phyloP scores from a whole-genome alignment of 2,329 filamentous ascomycete genomes.

The Alternaria angustiovoidea region DNA sequence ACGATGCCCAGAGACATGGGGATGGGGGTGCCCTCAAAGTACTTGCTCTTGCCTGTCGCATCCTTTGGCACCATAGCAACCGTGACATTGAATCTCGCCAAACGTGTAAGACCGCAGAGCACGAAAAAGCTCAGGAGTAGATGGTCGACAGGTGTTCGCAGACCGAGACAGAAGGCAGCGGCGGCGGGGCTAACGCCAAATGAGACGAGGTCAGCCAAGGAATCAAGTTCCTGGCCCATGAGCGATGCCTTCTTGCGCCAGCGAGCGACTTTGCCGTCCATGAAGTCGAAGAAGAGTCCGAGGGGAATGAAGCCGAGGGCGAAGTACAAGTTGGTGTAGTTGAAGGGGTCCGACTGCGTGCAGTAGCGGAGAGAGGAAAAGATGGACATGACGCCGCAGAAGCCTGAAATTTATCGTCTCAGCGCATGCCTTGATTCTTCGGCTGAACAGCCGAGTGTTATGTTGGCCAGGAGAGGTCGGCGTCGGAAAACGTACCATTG shows the following conservation, averaged over 20 bases:
- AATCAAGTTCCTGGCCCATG: slow-evolving; percentile 98
- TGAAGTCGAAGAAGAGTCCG: slow-evolving; percentile 90
- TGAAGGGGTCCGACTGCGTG: slow-evolving; percentile 70
- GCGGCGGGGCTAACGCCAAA: slow-evolving; percentile 92
- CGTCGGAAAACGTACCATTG: slow-evolving; percentile 63
- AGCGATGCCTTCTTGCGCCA: slow-evolving; percentile 97
- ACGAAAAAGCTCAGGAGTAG: slow-evolving; percentile 86
- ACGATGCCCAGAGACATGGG: slow-evolving; percentile 86
- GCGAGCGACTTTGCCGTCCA: slow-evolving; percentile 94
- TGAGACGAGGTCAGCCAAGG: slow-evolving; percentile 92
- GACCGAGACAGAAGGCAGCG: slow-evolving; percentile 85
- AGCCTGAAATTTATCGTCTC: slow-evolving; percentile 60
- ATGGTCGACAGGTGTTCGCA: slow-evolving; percentile 86
- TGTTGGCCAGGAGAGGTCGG: background rate
- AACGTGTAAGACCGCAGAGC: slow-evolving; percentile 88
- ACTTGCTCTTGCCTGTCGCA: slow-evolving; percentile 85
- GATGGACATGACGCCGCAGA: slow-evolving; percentile 93
- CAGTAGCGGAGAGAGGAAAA: slow-evolving; percentile 96
- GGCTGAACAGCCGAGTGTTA: background rate
- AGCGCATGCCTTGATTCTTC: background rate
- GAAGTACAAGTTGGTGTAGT: slow-evolving; percentile 76
- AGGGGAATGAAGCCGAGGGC: slow-evolving; percentile 90
- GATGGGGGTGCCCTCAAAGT: slow-evolving; percentile 97
- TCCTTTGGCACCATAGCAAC: slow-evolving; percentile 91
- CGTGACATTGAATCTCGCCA: slow-evolving; percentile 98